phyloP scores from a whole-genome alignment of 768 basidiomycete species.

The Auricularia auricula-judae region DNA sequence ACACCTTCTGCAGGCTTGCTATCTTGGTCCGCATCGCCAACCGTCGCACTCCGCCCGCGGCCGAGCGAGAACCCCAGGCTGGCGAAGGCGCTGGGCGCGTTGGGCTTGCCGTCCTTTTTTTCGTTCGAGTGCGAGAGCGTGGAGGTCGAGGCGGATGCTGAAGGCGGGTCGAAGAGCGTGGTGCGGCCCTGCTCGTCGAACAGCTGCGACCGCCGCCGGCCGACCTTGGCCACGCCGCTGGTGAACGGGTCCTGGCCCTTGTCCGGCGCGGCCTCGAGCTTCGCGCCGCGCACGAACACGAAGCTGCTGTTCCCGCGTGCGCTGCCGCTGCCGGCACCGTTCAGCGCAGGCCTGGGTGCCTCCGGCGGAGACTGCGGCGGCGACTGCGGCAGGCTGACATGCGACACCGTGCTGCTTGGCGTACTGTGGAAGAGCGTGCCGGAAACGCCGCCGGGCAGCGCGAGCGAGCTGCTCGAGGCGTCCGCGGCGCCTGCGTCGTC shows the following conservation, averaged over 20 bases:
- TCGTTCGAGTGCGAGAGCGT: not conserved
- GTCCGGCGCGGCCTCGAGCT: not conserved
- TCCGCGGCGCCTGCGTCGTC: not conserved
- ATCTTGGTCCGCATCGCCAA: not conserved
- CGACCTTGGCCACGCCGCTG: not conserved
- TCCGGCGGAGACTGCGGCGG: not conserved
- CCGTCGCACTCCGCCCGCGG: not conserved
- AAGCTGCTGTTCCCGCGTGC: not conserved
- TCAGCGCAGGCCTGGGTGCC: not conserved
- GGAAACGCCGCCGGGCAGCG: not conserved
- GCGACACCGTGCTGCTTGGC: not conserved
- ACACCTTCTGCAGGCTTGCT: not conserved
- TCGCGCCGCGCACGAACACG: conserved; percentile 1
- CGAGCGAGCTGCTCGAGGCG: not conserved
- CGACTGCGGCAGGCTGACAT: not conserved
- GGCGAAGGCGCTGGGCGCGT: not conserved
- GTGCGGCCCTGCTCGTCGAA: not conserved
- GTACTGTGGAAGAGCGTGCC: not conserved
- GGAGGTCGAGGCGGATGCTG: not conserved
- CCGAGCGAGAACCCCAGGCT: not conserved
- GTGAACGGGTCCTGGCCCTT: not conserved
- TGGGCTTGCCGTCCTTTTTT: not conserved
- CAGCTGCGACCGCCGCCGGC: not conserved
- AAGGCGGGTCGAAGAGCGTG: not conserved
- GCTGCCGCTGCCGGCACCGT: too few relatives aligned